Base-by-base conservation (phyloP, 345 rosid genomes). In the Eutrema yunnanense region DNA sequence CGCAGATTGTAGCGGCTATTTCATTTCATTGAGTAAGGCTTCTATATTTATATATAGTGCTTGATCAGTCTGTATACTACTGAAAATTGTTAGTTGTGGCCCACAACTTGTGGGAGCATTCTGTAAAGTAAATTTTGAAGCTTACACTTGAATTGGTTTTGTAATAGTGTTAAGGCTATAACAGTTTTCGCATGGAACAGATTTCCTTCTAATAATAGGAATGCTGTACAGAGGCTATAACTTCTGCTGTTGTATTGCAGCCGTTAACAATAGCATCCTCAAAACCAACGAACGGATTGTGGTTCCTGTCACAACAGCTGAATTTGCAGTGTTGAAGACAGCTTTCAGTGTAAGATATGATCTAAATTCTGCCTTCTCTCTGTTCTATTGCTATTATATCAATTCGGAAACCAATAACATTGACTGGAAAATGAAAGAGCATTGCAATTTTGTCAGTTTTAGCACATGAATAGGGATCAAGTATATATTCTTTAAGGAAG, bases 311-410 rank as follows among this genome's bases (percentile, higher is more conserved):
- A 82, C 96, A 29, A 77, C 77, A 27, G 96, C 89, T 72, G 98
- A 95, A 82, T 90, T 95, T 75, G 78, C 88, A 8, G 99, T 92
- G 66, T 37, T 95, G 87, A 95, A 85, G 89, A 83, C 94, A 62
- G 94, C 93, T 48, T 90, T 86, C 81, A 88, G 88, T 76, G 97
- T 95, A 88, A 79, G 91, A 63, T 61, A 59, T 55, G 27, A 11
- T 75, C 8, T 33, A 3, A 2, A 10, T 8, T 27, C 34, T 32
- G 41, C 44, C 12, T 73, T 43, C 40, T 55, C 19, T 44, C 12
- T 52, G 40, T 52, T 44, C 57, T 14, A 2, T 38, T 72, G 30
- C 30, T 41, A 37, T 38, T 34, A 29, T 52, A 16, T 16, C 38
- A 65, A 34, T 66, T 50, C 1, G 11, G 64, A 2, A 64, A 19